phyloP scores from a whole-genome alignment of 306 rosid genomes.

The Pyrus communis region DNA sequence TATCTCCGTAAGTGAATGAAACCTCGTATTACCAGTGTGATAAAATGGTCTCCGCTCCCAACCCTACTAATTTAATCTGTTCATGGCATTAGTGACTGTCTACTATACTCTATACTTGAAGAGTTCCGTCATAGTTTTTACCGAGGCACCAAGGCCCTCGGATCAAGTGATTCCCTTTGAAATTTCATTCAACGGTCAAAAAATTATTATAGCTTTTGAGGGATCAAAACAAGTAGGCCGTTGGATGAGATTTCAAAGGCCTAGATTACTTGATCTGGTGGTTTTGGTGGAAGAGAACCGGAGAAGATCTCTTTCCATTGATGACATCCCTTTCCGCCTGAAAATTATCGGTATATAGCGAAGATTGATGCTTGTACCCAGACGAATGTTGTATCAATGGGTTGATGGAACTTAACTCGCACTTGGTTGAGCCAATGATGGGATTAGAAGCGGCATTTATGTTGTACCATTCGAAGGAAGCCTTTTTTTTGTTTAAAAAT shows the following conservation, averaged over 20 bases:
- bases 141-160: neutral
- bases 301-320: neutral
- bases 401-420: conserved; percentile 7
- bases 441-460: neutral
- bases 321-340: conserved; percentile 3
- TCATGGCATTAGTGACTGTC: neutral
- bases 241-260: too few species aligned
- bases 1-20: conserved; percentile 54
- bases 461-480: neutral
- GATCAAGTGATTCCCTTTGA: too few species aligned
- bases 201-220: too few species aligned
- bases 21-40: neutral
- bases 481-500: neutral
- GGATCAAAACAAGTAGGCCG: too few species aligned
- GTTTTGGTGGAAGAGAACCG: too few species aligned
- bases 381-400: neutral
- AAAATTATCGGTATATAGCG: neutral
- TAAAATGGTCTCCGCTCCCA: neutral
- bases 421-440: neutral
- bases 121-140: neutral
- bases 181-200: too few species aligned
- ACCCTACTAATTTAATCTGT: neutral
- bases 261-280: too few species aligned
- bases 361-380: too few species aligned
- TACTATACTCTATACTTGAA: neutral